Conservation (phyloP, 108 stramenopile species). For the Cyclotella sp. region DNA sequence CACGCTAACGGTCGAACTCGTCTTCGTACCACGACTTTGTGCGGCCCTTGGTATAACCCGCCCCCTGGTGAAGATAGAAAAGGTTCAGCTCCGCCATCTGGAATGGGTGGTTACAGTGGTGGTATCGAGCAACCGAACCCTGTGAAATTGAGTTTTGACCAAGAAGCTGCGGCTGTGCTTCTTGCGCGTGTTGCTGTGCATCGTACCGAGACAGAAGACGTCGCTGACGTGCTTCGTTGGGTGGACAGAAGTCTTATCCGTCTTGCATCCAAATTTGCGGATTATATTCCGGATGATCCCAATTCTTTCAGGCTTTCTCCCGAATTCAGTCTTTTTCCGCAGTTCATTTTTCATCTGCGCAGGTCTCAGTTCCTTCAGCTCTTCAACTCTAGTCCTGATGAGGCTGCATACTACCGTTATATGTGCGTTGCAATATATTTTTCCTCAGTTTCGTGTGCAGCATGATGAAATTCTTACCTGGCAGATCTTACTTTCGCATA, state of each 20-base stretch:
- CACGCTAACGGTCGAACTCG: constrained; percentile 91
- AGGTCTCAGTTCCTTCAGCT: constrained; percentile 96
- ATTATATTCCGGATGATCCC: constrained; percentile 95
- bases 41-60: constrained; percentile 93
- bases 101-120: constrained; percentile 53
- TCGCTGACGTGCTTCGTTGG: constrained; percentile 98
- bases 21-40: constrained; percentile 95
- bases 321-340: constrained; percentile 98
- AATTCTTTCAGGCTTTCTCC: constrained; percentile 90
- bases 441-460: no score
- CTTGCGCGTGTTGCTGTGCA: constrained; percentile 96
- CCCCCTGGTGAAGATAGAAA: constrained; percentile 54
- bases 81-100: constrained; percentile 50
- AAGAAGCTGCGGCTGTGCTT: constrained; percentile 98
- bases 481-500: no score
- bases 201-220: constrained; percentile 93
- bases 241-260: constrained; percentile 98
- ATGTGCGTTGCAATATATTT: constrained; percentile 29
- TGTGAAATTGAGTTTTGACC: constrained; percentile 94
- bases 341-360: constrained; percentile 97
- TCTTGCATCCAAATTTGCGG: constrained; percentile 97
- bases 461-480: no score
- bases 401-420: constrained; percentile 96
- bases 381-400: constrained; percentile 99
- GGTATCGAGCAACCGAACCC: constrained; percentile 55